phyloP scores from a whole-genome alignment of 257 asterid genomes.

The Nicotiana sylvestris region DNA sequence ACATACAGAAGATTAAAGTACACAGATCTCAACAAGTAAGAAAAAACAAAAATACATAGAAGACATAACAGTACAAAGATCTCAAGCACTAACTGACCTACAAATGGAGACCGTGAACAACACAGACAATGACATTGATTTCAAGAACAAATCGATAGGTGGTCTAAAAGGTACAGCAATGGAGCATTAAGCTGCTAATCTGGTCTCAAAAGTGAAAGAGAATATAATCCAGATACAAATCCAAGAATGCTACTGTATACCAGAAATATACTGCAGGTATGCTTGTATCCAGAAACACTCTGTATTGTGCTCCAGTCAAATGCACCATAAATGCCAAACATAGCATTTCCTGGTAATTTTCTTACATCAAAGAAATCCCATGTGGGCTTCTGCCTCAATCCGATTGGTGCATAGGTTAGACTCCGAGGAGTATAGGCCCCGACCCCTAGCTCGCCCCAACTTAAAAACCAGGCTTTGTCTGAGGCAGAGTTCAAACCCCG shows the following conservation, averaged over 20 bases:
- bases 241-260: conserved; percentile 6
- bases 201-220: not conserved
- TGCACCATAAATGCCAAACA: not conserved
- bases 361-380: not conserved
- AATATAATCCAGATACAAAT: conserved; percentile 4
- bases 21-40: not conserved
- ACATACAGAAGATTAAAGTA: not conserved
- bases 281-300: conserved; percentile 4
- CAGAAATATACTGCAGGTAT: not conserved
- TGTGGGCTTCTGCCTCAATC: not conserved
- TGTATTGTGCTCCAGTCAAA: not conserved
- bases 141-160: not conserved
- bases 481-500: not conserved
- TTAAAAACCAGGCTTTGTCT: not conserved
- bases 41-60: not conserved
- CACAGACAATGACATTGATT: not conserved
- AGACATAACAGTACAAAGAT: not conserved
- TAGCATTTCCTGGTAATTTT: not conserved
- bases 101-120: not conserved
- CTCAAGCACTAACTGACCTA: not conserved
- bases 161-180: not conserved
- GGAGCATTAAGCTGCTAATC: not conserved
- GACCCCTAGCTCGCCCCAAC: not conserved
- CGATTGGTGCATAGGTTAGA: not conserved
- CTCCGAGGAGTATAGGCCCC: not conserved